Evolutionary conservation across 441 rosid species (phyloP).

Genomic region (Flueggea neowawraea): DNA sequence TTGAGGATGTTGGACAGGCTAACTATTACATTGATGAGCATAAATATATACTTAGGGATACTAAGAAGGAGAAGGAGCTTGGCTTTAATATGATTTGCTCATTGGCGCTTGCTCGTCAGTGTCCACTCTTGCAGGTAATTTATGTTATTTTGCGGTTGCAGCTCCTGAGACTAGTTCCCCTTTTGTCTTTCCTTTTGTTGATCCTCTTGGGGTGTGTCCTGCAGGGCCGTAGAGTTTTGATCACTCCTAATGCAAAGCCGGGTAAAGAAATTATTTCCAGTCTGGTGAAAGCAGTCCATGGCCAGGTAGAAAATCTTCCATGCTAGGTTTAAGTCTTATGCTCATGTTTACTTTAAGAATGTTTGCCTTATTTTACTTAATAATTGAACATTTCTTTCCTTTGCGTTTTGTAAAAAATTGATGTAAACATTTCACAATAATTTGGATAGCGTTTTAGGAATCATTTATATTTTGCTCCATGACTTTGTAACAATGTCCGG

Average conservation of each 20-base stretch:
- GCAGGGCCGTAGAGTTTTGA: slow-evolving; percentile 64
- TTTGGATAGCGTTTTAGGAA: background rate
- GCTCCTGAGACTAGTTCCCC: slow-evolving; percentile 10
- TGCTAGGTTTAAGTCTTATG: background rate
- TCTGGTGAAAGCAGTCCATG: slow-evolving; percentile 60
- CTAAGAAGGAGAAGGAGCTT: slow-evolving; percentile 61
- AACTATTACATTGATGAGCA: slow-evolving; percentile 66
- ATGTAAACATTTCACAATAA: no score
- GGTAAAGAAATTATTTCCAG: slow-evolving; percentile 50
- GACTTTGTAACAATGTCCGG: background rate
- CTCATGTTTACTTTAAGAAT: background rate
- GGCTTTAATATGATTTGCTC: slow-evolving; percentile 70
- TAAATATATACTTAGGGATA: slow-evolving; percentile 52
- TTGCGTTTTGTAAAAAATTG: no score
- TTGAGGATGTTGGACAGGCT: slow-evolving; percentile 65
- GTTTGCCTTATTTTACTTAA: background rate
- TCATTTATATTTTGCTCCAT: background rate
- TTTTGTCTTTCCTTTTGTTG: slow-evolving; percentile 3
- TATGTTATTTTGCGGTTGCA: slow-evolving; percentile 5
- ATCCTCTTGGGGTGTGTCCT: slow-evolving; percentile 6
- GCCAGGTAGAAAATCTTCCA: slow-evolving; percentile 36
- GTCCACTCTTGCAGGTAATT: slow-evolving; percentile 56
- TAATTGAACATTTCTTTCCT: no score
- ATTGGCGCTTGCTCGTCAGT: slow-evolving; percentile 58
- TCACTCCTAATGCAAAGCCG: slow-evolving; percentile 66